phyloP scores from a whole-genome alignment of 495 filamentous ascomycete species.

The Physcia stellaris region DNA sequence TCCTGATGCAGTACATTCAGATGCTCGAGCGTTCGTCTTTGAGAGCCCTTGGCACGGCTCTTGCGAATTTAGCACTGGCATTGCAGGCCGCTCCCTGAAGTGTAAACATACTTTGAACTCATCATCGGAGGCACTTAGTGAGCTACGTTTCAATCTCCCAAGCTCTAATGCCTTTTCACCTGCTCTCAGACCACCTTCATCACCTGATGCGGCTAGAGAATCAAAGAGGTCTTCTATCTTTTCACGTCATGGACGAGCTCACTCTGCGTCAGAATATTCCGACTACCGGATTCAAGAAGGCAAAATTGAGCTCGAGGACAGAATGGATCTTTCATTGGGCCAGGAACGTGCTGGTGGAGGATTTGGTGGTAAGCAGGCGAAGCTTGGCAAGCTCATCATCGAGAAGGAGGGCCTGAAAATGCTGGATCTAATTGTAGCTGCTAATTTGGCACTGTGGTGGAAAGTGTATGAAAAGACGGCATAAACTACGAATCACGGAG shows the following conservation, averaged over 20 bases:
- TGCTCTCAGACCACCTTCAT: conserved; percentile 20
- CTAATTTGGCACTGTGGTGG: conserved; percentile 91
- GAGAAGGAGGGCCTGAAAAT: conserved; percentile 89
- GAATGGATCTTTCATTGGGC: conserved; percentile 59
- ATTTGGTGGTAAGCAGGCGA: conserved; percentile 69
- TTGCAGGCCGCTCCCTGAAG: conserved; percentile 57
- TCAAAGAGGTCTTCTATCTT: conserved; percentile 8
- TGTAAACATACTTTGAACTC: conserved; percentile 50
- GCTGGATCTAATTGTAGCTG: conserved; percentile 83
- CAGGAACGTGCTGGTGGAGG: conserved; percentile 70
- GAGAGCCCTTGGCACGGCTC: conserved; percentile 71
- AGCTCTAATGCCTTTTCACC: conserved; percentile 14
- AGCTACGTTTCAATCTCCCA: conserved; percentile 80
- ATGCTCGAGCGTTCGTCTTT: conserved; percentile 45
- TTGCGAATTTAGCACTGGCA: conserved; percentile 70
- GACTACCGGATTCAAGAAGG: conserved; percentile 1
- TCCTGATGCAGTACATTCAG: no score
- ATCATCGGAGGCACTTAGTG: conserved; percentile 51
- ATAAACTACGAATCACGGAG: no score
- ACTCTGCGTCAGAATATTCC: conserved; percentile 11
- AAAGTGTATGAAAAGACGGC: conserved; percentile 60
- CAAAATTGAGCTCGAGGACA: conserved; percentile 20
- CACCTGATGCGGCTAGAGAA: conserved; percentile 10
- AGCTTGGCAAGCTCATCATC: conserved; percentile 85
- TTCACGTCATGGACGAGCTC: conserved; percentile 9